Evolutionary conservation across 441 rosid species (phyloP).

Genomic region (Macaranga tanarius): DNA sequence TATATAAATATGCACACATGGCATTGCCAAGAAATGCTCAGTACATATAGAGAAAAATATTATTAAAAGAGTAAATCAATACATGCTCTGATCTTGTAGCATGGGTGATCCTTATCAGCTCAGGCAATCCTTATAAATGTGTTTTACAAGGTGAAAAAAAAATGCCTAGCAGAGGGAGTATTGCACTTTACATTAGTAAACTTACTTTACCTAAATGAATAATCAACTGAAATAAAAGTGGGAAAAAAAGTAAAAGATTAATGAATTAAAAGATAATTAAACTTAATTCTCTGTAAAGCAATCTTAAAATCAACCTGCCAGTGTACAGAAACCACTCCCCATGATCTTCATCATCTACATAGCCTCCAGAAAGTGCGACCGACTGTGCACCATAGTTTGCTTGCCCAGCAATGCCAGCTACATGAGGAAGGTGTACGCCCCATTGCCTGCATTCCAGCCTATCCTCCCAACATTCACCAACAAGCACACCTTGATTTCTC

Average conservation of each 20-base stretch:
- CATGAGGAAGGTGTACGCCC: conserved; percentile 83
- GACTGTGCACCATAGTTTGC: conserved; percentile 70
- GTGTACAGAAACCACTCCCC: conserved; percentile 95
- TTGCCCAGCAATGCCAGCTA: conserved; percentile 85
- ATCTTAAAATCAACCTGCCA: conserved; percentile 59
- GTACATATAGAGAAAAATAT: not conserved
- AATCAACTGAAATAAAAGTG: not conserved
- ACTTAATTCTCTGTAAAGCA: not conserved
- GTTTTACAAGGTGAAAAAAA: not conserved
- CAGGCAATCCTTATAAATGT: not conserved
- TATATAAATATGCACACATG: too few relatives aligned
- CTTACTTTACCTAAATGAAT: not conserved
- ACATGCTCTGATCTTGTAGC: not conserved
- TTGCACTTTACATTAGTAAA: not conserved
- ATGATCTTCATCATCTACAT: conserved; percentile 81
- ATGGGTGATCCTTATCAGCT: not conserved
- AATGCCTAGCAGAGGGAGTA: not conserved
- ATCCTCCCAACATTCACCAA: conserved; percentile 77
- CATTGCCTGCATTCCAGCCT: conserved; percentile 69
- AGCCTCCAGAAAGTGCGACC: conserved; percentile 84
- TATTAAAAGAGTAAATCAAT: not conserved
- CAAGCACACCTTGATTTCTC: conserved; percentile 72
- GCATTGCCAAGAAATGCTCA: not conserved
- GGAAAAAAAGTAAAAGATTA: not conserved
- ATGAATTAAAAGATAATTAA: not conserved